These are phyloP conservation scores for Globisporangium canariense DNA, from an alignment of 352 stramenopile species.

Conservation along the genomic window DNA sequence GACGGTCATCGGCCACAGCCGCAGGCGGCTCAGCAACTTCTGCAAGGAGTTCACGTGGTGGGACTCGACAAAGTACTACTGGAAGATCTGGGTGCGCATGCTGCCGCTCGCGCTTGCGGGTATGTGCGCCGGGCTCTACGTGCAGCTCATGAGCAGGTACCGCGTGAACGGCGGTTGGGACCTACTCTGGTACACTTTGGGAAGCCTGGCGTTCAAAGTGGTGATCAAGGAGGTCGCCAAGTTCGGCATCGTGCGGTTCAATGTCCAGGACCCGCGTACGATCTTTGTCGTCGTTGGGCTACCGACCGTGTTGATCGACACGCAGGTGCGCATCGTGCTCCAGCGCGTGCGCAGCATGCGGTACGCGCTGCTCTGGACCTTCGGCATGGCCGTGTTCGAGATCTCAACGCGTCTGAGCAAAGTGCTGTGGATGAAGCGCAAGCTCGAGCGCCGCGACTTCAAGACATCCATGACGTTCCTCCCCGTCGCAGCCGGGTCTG, in stretches of 20 bases:
- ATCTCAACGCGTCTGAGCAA: slow-evolving; percentile 27
- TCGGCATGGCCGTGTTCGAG: slow-evolving; percentile 33
- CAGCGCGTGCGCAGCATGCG: slow-evolving; percentile 23
- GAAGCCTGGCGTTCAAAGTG: slow-evolving; percentile 11
- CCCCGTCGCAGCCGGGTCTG: not conserved
- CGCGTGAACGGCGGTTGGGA: not conserved
- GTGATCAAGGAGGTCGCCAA: slow-evolving; percentile 29
- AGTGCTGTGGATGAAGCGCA: slow-evolving; percentile 10
- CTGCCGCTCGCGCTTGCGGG: not conserved
- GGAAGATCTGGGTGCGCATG: slow-evolving; percentile 7
- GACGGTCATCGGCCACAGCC: slow-evolving; percentile 4
- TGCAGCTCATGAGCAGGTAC: slow-evolving; percentile 6
- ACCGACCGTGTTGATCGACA: slow-evolving; percentile 46
- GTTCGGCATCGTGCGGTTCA: slow-evolving; percentile 23
- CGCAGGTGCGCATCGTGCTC: slow-evolving; percentile 36
- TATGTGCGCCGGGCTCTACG: slow-evolving; percentile 8
- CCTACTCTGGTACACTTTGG: slow-evolving; percentile 13
- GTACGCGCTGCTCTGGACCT: slow-evolving; percentile 23
- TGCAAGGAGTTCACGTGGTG: not conserved
- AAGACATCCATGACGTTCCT: not conserved
- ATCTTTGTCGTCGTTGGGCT: slow-evolving; percentile 35
- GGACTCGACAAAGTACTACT: not conserved
- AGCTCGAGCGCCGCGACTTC: slow-evolving; percentile 3
- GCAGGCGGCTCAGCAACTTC: not conserved
- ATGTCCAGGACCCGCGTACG: slow-evolving; percentile 30